Percentiles rank a stretch among this genome's conserved stretches.
phyloP scores from a whole-genome alignment of 73 alveolate genomes.

The Symbiodinium natans region DNA sequence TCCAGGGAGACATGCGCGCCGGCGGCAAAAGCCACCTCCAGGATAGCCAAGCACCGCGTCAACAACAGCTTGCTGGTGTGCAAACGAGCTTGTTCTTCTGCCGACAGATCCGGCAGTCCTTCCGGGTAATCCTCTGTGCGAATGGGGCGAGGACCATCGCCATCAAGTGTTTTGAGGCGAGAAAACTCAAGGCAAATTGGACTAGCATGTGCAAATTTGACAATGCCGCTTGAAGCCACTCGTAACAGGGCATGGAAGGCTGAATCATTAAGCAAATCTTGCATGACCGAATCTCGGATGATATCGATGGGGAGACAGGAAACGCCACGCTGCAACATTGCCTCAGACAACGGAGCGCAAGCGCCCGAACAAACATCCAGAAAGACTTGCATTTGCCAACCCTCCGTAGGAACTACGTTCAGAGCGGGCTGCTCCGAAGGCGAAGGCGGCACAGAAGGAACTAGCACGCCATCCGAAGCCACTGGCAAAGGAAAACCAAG shows the following conservation, averaged over 20 bases:
- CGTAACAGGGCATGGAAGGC: neutral
- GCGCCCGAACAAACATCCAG: neutral
- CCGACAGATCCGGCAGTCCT: neutral
- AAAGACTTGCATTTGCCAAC: neutral
- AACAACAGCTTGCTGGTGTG: neutral
- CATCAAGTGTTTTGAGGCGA: neutral
- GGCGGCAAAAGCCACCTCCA: neutral
- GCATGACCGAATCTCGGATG: neutral
- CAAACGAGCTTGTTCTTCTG: neutral
- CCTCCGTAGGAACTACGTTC: too few relatives aligned
- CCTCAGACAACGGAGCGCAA: neutral
- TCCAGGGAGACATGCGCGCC: neutral
- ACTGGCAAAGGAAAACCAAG: neutral
- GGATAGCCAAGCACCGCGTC: neutral
- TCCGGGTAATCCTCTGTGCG: neutral
- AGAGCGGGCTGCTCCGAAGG: neutral
- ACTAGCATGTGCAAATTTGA: neutral
- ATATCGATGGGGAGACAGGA: neutral
- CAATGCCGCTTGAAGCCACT: neutral
- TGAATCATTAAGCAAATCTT: neutral
- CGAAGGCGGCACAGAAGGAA: neutral
- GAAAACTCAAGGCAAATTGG: neutral
- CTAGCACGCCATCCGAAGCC: neutral
- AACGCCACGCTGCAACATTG: neutral
- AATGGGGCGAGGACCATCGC: neutral